phyloP scores from a whole-genome alignment of 148 eudicot species.

The Polygonum maritimum region DNA sequence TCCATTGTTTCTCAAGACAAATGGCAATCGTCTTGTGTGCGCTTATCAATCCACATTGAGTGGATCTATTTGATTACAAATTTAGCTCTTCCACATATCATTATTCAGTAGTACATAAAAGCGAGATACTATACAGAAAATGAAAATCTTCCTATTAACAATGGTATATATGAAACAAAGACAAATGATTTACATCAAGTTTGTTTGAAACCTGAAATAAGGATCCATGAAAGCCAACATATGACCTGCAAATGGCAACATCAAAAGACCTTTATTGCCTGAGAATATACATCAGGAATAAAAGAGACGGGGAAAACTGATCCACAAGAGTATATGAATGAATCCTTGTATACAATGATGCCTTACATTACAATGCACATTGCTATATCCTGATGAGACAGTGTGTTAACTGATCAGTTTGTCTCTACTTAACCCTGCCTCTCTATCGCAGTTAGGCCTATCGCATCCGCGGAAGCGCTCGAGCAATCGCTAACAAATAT shows the following conservation, averaged over 20 bases:
- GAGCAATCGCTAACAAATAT: constrained; percentile 15
- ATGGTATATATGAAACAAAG: neutral
- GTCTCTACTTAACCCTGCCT: neutral
- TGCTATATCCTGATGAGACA: neutral
- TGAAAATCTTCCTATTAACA: neutral
- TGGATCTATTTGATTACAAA: neutral
- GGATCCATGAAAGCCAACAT: neutral
- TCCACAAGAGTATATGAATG: neutral
- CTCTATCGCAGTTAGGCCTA: constrained; percentile 3
- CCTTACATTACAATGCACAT: neutral
- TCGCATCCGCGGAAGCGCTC: neutral
- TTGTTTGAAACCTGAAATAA: no score
- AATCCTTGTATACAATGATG: neutral
- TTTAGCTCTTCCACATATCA: neutral
- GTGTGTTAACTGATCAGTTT: neutral
- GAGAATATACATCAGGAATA: neutral
- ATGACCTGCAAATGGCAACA: neutral
- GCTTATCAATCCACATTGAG: neutral
- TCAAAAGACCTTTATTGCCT: neutral
- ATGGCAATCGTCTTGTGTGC: no score
- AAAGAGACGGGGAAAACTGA: neutral
- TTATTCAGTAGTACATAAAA: no score
- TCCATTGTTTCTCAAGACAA: no score
- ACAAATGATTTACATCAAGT: no score
- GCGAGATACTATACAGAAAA: neutral